Percentiles rank a stretch among this genome's conserved stretches.
Conservation (phyloP, 179 eudicot species). For the Sideroxylon spinosum region DNA sequence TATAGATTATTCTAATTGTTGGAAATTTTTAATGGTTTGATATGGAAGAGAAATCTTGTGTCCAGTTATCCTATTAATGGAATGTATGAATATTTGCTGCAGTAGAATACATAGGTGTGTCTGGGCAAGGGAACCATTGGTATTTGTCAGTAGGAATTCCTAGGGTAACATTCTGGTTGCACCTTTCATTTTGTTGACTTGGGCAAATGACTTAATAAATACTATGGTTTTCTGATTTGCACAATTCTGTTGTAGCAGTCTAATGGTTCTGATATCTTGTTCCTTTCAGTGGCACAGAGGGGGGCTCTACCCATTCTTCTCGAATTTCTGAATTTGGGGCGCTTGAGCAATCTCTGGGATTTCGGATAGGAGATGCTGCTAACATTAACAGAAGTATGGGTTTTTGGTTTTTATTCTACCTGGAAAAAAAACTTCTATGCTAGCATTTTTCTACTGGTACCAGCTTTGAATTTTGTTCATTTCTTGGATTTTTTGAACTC, state of each 20-base stretch:
- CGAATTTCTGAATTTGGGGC: conserved; percentile 47
- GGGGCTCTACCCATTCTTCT: conserved; percentile 35
- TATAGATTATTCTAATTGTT: not conserved
- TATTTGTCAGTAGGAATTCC: not conserved
- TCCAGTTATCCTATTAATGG: not conserved
- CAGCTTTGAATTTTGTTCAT: conserved; percentile 4
- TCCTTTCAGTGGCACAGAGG: conserved; percentile 55
- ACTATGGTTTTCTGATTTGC: not conserved
- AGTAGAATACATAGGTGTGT: not conserved
- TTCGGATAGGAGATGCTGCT: conserved; percentile 51
- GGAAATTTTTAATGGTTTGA: not conserved
- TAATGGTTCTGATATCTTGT: conserved; percentile 18
- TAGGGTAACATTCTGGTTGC: not conserved
- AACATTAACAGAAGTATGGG: conserved; percentile 55
- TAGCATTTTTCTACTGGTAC: not conserved
- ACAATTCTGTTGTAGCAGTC: not conserved
- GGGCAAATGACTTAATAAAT: not conserved
- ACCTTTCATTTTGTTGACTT: not conserved
- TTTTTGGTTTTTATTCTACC: conserved; percentile 14
- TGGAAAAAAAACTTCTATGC: not conserved
- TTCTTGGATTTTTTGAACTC: not conserved
- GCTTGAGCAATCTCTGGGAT: conserved; percentile 70
- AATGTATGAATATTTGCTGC: not conserved
- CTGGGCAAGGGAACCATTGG: not conserved
- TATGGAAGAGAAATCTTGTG: not conserved